Evolutionary conservation across 73 alveolate species (phyloP).

Genomic region (Paramecium sonneborni): DNA sequence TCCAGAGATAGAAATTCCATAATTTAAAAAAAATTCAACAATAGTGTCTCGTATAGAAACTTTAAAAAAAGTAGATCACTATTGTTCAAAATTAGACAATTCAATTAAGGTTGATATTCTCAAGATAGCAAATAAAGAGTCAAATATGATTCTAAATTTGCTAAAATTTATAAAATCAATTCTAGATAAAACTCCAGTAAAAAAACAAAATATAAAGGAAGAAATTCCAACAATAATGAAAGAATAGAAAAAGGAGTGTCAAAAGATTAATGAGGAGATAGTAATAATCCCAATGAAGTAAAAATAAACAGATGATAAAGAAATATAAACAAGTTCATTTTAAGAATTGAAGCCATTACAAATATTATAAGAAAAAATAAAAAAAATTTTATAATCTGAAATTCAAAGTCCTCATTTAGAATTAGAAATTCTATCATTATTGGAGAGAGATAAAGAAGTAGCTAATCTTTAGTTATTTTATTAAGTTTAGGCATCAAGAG

Average conservation of each 20-base stretch:
- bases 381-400: neutral
- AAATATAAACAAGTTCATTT: neutral
- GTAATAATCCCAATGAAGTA: neutral
- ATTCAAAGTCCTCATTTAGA: neutral
- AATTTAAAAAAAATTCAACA: neutral
- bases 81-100: neutral
- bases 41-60: neutral
- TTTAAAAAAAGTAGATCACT: neutral
- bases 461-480: neutral
- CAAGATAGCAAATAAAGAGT: neutral
- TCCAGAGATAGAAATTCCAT: neutral
- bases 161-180: neutral
- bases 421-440: neutral
- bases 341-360: neutral
- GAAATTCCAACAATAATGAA: too few relatives aligned
- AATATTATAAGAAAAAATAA: neutral
- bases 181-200: neutral
- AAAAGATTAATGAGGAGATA: too few relatives aligned
- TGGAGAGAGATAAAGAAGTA: neutral
- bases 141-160: neutral
- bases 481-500: too few relatives aligned
- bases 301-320: neutral
- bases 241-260: too few relatives aligned
- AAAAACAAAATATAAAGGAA: neutral
- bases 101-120: neutral